Evolutionary conservation across 805 yeast species (phyloP).

Genomic region (Scheffersomyces stipitis): DNA sequence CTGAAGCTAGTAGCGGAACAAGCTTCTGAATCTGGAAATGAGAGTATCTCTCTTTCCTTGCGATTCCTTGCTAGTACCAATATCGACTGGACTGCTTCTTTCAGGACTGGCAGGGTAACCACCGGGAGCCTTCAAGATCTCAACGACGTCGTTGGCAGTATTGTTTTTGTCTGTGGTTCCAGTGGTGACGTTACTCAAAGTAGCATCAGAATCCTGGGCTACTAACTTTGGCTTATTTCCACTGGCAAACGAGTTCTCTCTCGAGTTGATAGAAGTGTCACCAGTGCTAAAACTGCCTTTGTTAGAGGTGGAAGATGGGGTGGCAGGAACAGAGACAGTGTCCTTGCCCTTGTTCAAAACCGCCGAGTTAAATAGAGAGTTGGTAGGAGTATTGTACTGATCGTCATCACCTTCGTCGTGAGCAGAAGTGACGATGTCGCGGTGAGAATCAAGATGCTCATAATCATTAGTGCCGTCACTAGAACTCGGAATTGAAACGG

Average conservation of each 20-base stretch:
- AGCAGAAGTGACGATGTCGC: constrained; percentile 1
- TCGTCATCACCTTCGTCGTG: constrained; percentile 8
- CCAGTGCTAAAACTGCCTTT: neutral
- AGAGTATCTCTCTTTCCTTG: constrained; percentile 23
- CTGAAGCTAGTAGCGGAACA: constrained; percentile 24
- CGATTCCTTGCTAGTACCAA: constrained; percentile 2
- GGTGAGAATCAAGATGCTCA: constrained; percentile 10
- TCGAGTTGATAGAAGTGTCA: constrained; percentile 4
- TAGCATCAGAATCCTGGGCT: constrained; percentile 4
- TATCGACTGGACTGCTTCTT: too few relatives aligned
- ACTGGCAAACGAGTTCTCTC: constrained; percentile 6
- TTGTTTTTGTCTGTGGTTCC: neutral
- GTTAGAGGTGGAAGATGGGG: constrained; percentile 3
- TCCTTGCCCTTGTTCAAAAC: constrained; percentile 10
- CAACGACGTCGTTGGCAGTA: constrained; percentile 6
- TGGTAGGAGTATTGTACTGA: constrained; percentile 24
- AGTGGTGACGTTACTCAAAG: neutral
- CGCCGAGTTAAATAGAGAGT: constrained; percentile 15
- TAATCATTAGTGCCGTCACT: constrained; percentile 14
- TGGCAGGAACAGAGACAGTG: neutral
- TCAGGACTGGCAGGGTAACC: constrained; percentile 13
- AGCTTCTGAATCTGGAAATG: constrained; percentile 30
- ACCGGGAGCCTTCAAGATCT: constrained; percentile 20
- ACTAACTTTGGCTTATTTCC: constrained; percentile 5
- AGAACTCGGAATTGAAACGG: constrained; percentile 30